Evolutionary conservation across 2,329 filamentous ascomycete species (phyloP), one percentile per base, ranked within the genome.

Genomic region (Colletotrichum sp.): DNA sequence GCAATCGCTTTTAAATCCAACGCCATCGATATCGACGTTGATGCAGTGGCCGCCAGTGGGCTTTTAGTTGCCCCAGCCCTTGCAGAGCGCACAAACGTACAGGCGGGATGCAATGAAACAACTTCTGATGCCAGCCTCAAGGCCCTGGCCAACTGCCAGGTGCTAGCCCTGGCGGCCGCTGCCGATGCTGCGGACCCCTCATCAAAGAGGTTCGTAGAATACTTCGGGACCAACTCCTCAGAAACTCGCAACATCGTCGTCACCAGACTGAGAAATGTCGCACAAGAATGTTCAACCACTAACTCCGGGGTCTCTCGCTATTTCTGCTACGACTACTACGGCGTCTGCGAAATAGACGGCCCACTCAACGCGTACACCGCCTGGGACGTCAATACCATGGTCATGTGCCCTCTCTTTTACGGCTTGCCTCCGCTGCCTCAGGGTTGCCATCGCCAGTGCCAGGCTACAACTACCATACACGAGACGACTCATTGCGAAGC

Each of bases 351-450:
- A 12, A 59, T 65, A 3, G 68, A 79, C 4, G 76, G 75, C 3
- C 79, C 79, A 16, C 63, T 80, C 60, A 77, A 77, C 32, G 78
- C 78, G 26, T 81, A 80, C 65, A 79, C 79, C 1, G 60, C 68
- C 28, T 79, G 68, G 67, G 75, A 77, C 55, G 60, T 77, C 13
- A 66, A 76, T 63, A 75, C 36, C 24, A 75, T 79, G 39, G 65
- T 81, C 15, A 75, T 79, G 73, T 81, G 78, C 22, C 80, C 79
- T 30, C 69, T 80, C 8, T 80, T 79, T 68, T 80, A 78, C 55
- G 75, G 72, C 22, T 66, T 78, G 24, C 77, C 78, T 5, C 68
- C 77, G 6, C 34, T 80, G 22, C 79, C 79, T 15, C 36, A 44
- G 28, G 75, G 28, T 6, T 80, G 78, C 59, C 79, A 80, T 66